Conservation (phyloP, 2,329 filamentous ascomycete species). For the Chaetomium sp. region DNA sequence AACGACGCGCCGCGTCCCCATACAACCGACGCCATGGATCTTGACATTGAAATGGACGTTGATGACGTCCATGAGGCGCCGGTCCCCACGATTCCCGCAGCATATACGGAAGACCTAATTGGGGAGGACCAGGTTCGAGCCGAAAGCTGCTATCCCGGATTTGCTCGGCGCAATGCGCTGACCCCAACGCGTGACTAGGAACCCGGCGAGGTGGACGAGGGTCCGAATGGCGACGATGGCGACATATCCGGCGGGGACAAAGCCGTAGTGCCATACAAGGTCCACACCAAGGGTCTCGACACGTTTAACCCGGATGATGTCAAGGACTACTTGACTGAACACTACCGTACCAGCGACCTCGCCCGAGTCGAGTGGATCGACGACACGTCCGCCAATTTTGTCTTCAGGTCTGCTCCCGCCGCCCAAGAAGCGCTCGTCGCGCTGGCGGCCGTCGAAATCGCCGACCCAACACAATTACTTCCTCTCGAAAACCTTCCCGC, state of each 20-base stretch:
- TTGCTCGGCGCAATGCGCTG: conserved; percentile 4
- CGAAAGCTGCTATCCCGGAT: neutral
- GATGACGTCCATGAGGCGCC: conserved; percentile 31
- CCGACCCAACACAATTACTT: conserved; percentile 50
- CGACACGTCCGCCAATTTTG: conserved; percentile 80
- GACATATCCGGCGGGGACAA: conserved; percentile 25
- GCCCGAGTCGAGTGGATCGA: conserved; percentile 87
- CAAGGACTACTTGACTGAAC: conserved; percentile 63
- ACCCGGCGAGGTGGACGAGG: conserved; percentile 37
- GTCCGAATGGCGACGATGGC: conserved; percentile 15
- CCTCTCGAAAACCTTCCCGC: conserved; percentile 60
- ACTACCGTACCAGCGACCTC: conserved; percentile 52
- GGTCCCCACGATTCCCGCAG: conserved; percentile 22
- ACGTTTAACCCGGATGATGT: conserved; percentile 75
- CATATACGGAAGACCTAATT: conserved; percentile 24
- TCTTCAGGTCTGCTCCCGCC: conserved; percentile 56
- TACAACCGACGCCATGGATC: conserved; percentile 48
- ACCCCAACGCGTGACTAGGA: conserved; percentile 25
- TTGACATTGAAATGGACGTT: conserved; percentile 66
- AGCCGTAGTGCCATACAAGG: conserved; percentile 48
- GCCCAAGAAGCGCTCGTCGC: conserved; percentile 50
- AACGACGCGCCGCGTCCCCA: neutral
- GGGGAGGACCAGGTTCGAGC: conserved; percentile 24
- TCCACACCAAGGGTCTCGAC: conserved; percentile 81
- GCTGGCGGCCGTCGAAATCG: conserved; percentile 45